These are phyloP conservation scores for Sclerotinia minor DNA, from an alignment of 2,329 filamentous ascomycete species.

Conservation along the genomic window DNA sequence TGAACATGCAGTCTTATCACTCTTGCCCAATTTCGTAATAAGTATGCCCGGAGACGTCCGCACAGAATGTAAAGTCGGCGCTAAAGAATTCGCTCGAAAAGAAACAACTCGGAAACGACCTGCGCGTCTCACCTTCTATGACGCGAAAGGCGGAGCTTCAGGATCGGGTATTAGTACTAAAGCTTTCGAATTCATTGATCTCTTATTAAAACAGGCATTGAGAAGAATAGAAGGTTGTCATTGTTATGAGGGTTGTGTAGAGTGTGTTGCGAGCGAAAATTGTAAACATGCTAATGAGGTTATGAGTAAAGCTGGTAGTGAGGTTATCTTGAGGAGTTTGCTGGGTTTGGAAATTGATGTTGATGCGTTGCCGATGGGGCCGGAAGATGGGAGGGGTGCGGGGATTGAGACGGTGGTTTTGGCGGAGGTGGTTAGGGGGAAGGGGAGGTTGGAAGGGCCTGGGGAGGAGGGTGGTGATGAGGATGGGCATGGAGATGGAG, in stretches of 20 bases:
- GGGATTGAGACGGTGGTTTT: constrained; percentile 81
- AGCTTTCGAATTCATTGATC: constrained; percentile 88
- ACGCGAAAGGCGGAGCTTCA: constrained; percentile 82
- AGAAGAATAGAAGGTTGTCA: constrained; percentile 72
- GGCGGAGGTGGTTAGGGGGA: constrained; percentile 48
- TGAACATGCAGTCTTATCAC: constrained; percentile 82
- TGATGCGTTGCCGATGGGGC: constrained; percentile 81
- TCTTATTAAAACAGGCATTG: constrained; percentile 73
- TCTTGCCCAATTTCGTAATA: constrained; percentile 90
- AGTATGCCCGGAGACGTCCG: constrained; percentile 87
- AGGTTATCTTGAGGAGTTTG: constrained; percentile 75
- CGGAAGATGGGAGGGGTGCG: constrained; percentile 66
- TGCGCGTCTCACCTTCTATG: constrained; percentile 88
- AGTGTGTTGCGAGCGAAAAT: constrained; percentile 82
- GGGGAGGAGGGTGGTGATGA: constrained; percentile 26
- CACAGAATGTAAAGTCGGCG: constrained; percentile 87
- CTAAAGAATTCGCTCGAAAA: constrained; percentile 79
- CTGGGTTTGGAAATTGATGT: constrained; percentile 77
- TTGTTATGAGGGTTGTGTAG: constrained; percentile 79
- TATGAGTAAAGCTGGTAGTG: constrained; percentile 87
- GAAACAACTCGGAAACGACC: constrained; percentile 76
- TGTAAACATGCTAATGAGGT: constrained; percentile 88
- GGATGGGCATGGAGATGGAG: constrained; percentile 31
- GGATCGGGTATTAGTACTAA: constrained; percentile 88
- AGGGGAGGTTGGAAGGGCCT: constrained; percentile 38